A percentile compares a stretch with the other conserved stretches of the same genome.
These are phyloP conservation scores for Auricularia auricula-judae DNA, from an alignment of 768 basidiomycete genomes.

Conservation along the genomic window DNA sequence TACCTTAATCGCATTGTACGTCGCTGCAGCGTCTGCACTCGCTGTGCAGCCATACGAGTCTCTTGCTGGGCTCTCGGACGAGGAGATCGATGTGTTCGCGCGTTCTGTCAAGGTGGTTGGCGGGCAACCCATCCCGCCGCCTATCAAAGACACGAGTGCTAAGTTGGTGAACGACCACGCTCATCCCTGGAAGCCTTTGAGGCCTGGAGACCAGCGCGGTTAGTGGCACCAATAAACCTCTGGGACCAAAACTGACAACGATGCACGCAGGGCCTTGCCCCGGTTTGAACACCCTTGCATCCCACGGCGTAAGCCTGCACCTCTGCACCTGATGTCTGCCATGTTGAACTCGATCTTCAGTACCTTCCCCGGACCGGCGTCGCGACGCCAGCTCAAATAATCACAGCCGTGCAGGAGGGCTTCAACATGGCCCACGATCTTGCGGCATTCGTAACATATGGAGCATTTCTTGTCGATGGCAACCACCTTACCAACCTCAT, in stretches of 20 bases:
- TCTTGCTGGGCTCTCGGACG: conserved; percentile 2
- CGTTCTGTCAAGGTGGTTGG: background rate
- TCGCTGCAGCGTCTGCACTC: background rate
- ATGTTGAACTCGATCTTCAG: background rate
- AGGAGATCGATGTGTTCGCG: conserved; percentile 2
- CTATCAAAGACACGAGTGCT: background rate
- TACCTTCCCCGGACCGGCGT: conserved; percentile 5
- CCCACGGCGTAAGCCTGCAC: conserved; percentile 3
- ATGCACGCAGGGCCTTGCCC: conserved; percentile 2
- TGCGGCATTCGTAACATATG: conserved; percentile 2
- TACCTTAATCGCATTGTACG: background rate
- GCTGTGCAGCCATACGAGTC: background rate
- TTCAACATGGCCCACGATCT: conserved; percentile 7
- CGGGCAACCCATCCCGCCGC: background rate
- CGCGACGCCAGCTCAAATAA: conserved; percentile 2
- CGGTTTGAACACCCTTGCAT: conserved; percentile 5
- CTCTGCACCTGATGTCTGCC: background rate
- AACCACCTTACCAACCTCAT: conserved; percentile 5
- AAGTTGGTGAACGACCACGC: conserved; percentile 2
- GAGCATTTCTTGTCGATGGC: conserved; percentile 4
- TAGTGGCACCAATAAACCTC: background rate
- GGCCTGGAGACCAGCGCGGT: conserved; percentile 1
- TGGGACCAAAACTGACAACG: background rate
- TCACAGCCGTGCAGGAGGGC: conserved; percentile 5
- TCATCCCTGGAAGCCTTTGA: conserved; percentile 1